These are phyloP conservation scores for Aspergillus ochraceus DNA, from an alignment of 2,329 filamentous ascomycete genomes.

Conservation along the genomic window DNA sequence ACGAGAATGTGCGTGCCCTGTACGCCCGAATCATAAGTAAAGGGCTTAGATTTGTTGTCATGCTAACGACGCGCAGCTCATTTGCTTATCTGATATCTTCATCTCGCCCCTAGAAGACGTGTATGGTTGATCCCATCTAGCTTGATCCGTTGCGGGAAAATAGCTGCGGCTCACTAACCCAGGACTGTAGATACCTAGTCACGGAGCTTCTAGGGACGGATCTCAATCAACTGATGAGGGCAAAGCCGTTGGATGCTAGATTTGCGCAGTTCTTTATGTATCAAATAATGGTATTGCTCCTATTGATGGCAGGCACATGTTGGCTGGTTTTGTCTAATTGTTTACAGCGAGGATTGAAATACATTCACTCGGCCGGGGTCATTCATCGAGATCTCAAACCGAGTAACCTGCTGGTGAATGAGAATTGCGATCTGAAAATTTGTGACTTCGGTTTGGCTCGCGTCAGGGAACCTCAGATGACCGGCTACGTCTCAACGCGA, in stretches of 20 bases:
- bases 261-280: conserved; percentile 99
- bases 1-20: conserved; percentile 78
- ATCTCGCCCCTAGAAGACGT: conserved; percentile 98
- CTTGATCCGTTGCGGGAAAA: not conserved
- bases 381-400: conserved; percentile 97
- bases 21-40: conserved; percentile 1
- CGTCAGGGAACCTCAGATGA: conserved; percentile 99
- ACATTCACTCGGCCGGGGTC: conserved; percentile 96
- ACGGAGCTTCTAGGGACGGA: conserved; percentile 96
- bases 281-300: conserved; percentile 77
- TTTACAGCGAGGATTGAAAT: conserved; percentile 87
- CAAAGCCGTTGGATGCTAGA: conserved; percentile 93
- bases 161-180: conserved; percentile 37
- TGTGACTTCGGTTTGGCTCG: conserved; percentile 97
- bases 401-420: conserved; percentile 98
- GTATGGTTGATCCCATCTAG: conserved; percentile 49
- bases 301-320: conserved; percentile 10
- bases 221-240: conserved; percentile 89
- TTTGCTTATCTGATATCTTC: conserved; percentile 98
- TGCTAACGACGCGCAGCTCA: conserved; percentile 61
- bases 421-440: conserved; percentile 99
- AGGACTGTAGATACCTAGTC: conserved; percentile 72
- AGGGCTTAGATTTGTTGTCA: not conserved
- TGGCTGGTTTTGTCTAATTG: not conserved
- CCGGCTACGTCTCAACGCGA: conserved; percentile 95